A percentile compares a stretch with the other conserved stretches of the same genome.
Evolutionary conservation across 805 yeast genomes (phyloP).

Genomic region (Myxozyma neotropica): DNA sequence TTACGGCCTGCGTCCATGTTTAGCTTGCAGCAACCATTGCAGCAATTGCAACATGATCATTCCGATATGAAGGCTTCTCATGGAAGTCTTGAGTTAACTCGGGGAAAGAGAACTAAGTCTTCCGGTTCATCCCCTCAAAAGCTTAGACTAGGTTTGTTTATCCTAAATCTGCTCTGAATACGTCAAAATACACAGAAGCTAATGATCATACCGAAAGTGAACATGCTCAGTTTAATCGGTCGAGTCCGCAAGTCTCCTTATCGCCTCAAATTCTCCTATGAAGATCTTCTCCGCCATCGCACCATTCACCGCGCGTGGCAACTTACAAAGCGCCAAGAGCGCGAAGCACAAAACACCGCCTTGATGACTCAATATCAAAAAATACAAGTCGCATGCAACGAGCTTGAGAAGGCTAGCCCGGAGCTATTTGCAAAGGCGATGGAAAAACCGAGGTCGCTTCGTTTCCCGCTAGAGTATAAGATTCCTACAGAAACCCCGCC

Average conservation of each 20-base stretch:
- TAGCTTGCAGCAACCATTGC: not conserved
- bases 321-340: slow-evolving; percentile 56
- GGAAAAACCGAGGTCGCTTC: slow-evolving; percentile 47
- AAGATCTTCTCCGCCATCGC: slow-evolving; percentile 83
- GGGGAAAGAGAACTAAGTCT: slow-evolving; percentile 56
- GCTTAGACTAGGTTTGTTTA: slow-evolving; percentile 15
- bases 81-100: slow-evolving; percentile 39
- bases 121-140: slow-evolving; percentile 43
- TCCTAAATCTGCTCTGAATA: not conserved
- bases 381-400: slow-evolving; percentile 72
- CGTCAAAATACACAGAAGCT: slow-evolving; percentile 42
- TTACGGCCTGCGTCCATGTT: not conserved
- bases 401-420: slow-evolving; percentile 51
- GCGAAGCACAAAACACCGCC: slow-evolving; percentile 43
- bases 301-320: slow-evolving; percentile 85
- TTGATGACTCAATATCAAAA: slow-evolving; percentile 61
- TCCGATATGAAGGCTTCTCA: slow-evolving; percentile 1
- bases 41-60: not conserved
- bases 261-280: slow-evolving; percentile 69
- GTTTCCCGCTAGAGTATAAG: slow-evolving; percentile 82
- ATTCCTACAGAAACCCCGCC: slow-evolving; percentile 92
- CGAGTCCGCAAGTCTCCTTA: slow-evolving; percentile 89
- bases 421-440: slow-evolving; percentile 66
- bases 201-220: slow-evolving; percentile 49
- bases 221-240: slow-evolving; percentile 76